Conservation (phyloP, 2,329 filamentous ascomycete genomes). For the Alternaria gaisen region DNA sequence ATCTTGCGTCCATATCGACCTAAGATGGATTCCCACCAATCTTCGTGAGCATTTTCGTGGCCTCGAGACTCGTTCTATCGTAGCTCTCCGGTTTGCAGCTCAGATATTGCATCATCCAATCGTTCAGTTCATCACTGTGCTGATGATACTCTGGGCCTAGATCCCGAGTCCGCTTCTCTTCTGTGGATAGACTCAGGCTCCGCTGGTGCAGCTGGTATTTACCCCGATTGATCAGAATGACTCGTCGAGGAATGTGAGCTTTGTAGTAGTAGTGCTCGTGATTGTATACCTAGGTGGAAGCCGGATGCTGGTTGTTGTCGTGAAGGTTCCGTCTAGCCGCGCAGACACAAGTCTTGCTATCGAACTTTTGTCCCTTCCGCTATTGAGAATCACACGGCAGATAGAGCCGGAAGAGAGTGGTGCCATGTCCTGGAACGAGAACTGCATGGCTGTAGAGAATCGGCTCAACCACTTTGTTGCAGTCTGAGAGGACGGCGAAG, state of each 20-base stretch:
- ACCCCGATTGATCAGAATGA: conserved; percentile 31
- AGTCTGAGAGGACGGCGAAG: too few relatives aligned
- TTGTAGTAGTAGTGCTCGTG: conserved; percentile 22
- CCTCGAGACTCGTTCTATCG: conserved; percentile 14
- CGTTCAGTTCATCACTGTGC: conserved; percentile 38
- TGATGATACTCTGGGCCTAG: conserved; percentile 17
- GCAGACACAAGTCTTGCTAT: conserved; percentile 12
- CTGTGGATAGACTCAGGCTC: conserved; percentile 13
- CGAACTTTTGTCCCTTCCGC: conserved; percentile 30
- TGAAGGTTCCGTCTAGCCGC: background rate
- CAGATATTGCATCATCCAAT: conserved; percentile 37
- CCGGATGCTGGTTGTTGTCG: conserved; percentile 4
- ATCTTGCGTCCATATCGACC: conserved; percentile 31
- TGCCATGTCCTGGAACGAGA: too few relatives aligned
- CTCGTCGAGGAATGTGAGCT: conserved; percentile 28
- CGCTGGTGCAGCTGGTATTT: background rate
- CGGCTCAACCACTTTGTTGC: conserved; percentile 30
- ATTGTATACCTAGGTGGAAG: conserved; percentile 8
- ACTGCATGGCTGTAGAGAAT: conserved; percentile 13
- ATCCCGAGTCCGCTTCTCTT: conserved; percentile 18
- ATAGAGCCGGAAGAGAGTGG: too few relatives aligned
- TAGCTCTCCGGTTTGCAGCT: conserved; percentile 15
- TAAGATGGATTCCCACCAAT: conserved; percentile 28
- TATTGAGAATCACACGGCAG: conserved; percentile 13
- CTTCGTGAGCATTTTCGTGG: conserved; percentile 22